phyloP scores from a whole-genome alignment of 2,329 filamentous ascomycete species.

The Coniochaeta sp. region DNA sequence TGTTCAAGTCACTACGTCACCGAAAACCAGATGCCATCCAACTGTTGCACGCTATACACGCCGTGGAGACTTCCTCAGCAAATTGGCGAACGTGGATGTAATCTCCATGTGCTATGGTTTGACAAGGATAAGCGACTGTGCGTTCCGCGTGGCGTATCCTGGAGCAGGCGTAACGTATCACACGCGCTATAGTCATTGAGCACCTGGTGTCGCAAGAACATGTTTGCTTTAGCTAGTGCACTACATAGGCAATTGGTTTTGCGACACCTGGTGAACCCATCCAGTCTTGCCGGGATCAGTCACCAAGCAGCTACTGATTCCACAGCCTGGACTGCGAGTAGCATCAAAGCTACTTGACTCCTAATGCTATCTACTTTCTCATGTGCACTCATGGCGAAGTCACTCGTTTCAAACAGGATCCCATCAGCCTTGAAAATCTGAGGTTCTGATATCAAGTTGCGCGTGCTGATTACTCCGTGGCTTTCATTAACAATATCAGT shows the following conservation, averaged over 20 bases:
- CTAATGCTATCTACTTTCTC: conserved; percentile 55
- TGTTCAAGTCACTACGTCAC: not conserved
- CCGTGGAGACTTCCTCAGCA: conserved; percentile 59
- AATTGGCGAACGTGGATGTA: conserved; percentile 56
- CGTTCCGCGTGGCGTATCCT: conserved; percentile 34
- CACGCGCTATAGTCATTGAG: conserved; percentile 54
- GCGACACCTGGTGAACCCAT: conserved; percentile 26
- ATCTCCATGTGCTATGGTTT: conserved; percentile 67
- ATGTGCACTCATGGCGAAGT: conserved; percentile 34
- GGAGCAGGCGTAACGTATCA: conserved; percentile 41
- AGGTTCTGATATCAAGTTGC: conserved; percentile 48
- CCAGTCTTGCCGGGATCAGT: not conserved
- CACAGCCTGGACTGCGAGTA: conserved; percentile 32
- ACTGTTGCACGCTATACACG: conserved; percentile 61
- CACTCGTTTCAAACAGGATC: not conserved
- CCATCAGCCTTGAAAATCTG: conserved; percentile 17
- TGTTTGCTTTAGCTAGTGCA: no score
- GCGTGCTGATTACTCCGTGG: conserved; percentile 41
- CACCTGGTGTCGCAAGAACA: no score
- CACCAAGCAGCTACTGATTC: conserved; percentile 26
- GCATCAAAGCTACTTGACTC: conserved; percentile 48
- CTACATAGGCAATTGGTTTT: no score
- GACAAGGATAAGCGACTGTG: conserved; percentile 46
- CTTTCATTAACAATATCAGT: conserved; percentile 51
- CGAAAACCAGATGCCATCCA: conserved; percentile 52